Base-by-base conservation (phyloP, 2,329 filamentous ascomycete genomes). In the Kalmusia sp. region DNA sequence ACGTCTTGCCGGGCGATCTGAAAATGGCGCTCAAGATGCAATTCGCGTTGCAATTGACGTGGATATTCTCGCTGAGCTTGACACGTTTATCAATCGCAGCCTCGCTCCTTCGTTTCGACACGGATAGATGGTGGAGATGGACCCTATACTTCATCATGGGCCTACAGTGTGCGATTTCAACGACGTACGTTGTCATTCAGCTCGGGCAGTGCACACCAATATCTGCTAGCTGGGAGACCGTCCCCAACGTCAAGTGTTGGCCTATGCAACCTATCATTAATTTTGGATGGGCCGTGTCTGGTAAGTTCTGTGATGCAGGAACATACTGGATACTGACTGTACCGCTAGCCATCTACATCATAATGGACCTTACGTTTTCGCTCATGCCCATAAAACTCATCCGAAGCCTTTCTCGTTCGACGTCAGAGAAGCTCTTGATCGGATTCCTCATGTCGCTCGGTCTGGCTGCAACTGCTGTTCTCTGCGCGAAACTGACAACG, bases 201-300 rank as follows among this genome's bases (percentile, higher is more conserved):
- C 65, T 69, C 30, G 64, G 49, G 3, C 67, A 68, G 35, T 69
- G 67, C 34, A 63, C 33, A 5, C 65, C 65, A 1, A 24, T 69
- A 8, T 59, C 57, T 14, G 49, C 55, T 6, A 63, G 57, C 15
- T 69, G 67, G 67, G 64, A 69, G 15, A 50, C 22, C 2, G 49
- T 64, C 12, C 56, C 61, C 2, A 54, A 56, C 28, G 61, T 62
- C 5, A 60, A 62, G 44, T 68, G 67, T 35, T 68, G 65, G 63
- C 37, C 57, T 28, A 31, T 51, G 2, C n/a, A 55, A 2, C 55
- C 59, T 3, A 64, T 68, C 24, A 54, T 65, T 11, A 41, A 62
- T 44, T 63, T 61, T 34, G 61, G 59, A 17, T 69, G 65, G 65
- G 57, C 58, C n/a, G 40, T 62, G 43, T 57, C 59, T 38, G 60